These are phyloP conservation scores for Hypoxylon fuscum DNA, from an alignment of 495 filamentous ascomycete species.

Conservation along the genomic window DNA sequence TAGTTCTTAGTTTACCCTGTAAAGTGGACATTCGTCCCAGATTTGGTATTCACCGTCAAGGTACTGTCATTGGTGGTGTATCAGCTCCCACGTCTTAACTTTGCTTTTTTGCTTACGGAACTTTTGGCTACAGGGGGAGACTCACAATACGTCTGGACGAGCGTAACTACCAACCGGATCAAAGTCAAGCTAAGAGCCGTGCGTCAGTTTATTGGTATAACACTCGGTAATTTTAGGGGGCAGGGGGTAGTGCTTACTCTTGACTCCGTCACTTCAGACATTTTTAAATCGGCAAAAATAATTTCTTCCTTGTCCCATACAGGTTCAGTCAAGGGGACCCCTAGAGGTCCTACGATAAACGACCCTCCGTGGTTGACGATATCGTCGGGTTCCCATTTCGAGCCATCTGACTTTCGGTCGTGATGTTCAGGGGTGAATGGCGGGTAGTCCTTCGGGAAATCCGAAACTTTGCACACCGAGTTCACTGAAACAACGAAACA, in stretches of 20 bases:
- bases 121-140: not conserved
- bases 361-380: conserved; percentile 53
- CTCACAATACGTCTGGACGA: conserved; percentile 55
- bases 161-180: conserved; percentile 54
- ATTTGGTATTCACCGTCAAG: conserved; percentile 50
- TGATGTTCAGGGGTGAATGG: conserved; percentile 51
- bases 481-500: conserved; percentile 56
- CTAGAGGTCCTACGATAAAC: conserved; percentile 51
- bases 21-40: conserved; percentile 47
- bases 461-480: conserved; percentile 51
- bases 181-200: conserved; percentile 48
- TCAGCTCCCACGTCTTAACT: conserved; percentile 10
- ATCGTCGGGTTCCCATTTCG: conserved; percentile 47
- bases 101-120: not conserved
- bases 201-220: conserved; percentile 5
- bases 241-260: too few species aligned
- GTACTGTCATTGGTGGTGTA: conserved; percentile 37
- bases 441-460: conserved; percentile 54
- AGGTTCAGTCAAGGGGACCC: conserved; percentile 48
- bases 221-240: not conserved
- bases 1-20: conserved; percentile 10
- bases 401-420: conserved; percentile 49
- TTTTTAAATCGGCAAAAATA: conserved; percentile 49
- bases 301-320: conserved; percentile 53
- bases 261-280: conserved; percentile 47